Percentiles rank a stretch among this genome's conserved stretches.
Conservation (phyloP, 148 eudicot genomes). For the Diospyros lotus region DNA sequence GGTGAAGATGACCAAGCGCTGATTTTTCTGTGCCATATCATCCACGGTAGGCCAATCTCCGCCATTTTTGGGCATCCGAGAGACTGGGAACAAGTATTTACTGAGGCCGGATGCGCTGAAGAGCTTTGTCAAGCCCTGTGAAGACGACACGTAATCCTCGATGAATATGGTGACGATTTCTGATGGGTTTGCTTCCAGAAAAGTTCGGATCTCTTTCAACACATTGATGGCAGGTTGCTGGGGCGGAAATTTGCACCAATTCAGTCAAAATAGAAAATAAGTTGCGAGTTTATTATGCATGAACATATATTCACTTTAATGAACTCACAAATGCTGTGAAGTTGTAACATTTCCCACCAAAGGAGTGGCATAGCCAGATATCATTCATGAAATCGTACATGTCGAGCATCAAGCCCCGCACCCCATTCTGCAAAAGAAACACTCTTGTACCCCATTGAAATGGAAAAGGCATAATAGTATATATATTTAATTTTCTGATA, state of each 20-base stretch:
- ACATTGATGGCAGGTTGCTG: conserved; percentile 92
- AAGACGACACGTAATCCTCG: conserved; percentile 77
- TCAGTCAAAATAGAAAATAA: background rate
- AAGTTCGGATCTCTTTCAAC: conserved; percentile 61
- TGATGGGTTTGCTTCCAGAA: conserved; percentile 60
- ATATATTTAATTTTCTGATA: too few relatives aligned
- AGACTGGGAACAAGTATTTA: conserved; percentile 64
- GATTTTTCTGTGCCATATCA: conserved; percentile 70
- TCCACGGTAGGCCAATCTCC: conserved; percentile 84
- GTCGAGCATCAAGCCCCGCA: conserved; percentile 93
- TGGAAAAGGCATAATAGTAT: background rate
- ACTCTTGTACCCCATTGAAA: background rate
- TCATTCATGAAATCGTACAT: conserved; percentile 82
- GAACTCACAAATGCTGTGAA: conserved; percentile 81
- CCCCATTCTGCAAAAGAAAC: conserved; percentile 64
- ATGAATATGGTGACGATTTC: conserved; percentile 83
- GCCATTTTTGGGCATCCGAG: conserved; percentile 79
- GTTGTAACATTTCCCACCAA: conserved; percentile 68
- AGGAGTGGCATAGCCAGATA: conserved; percentile 91
- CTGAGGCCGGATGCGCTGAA: conserved; percentile 68
- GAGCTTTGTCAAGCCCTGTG: conserved; percentile 65
- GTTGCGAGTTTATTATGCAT: too few relatives aligned
- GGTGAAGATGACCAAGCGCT: conserved; percentile 76
- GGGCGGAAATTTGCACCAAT: background rate
- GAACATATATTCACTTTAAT: background rate